A percentile compares a stretch with the other conserved stretches of the same genome.
These are phyloP conservation scores for Panicum miliaceum DNA, from an alignment of 176 grass and related monocot species.

Conservation along the genomic window DNA sequence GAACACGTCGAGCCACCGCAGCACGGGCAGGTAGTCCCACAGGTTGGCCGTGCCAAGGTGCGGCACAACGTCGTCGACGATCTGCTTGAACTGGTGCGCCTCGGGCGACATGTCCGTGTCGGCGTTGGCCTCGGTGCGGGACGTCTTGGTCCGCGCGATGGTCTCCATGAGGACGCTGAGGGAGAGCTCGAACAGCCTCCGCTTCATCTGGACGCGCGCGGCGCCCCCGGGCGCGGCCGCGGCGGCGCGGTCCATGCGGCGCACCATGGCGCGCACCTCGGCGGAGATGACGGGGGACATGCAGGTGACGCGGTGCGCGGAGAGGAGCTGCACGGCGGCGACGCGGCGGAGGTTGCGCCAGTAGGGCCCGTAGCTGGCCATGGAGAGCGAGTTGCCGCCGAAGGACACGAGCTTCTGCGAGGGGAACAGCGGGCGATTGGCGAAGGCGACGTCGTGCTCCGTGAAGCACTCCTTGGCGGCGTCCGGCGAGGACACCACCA, in stretches of 20 bases:
- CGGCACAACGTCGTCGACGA: constrained; percentile 39
- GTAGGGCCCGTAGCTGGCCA: constrained; percentile 16
- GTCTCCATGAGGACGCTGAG: constrained; percentile 54
- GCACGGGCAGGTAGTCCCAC: constrained; percentile 50
- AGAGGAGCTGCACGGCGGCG: constrained; percentile 51
- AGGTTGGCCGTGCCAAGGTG: constrained; percentile 21
- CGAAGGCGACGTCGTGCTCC: constrained; percentile 13
- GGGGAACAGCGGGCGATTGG: not conserved
- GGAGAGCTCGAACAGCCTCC: constrained; percentile 46
- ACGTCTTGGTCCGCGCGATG: constrained; percentile 39
- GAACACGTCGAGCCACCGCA: constrained; percentile 47
- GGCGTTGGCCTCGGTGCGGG: constrained; percentile 19
- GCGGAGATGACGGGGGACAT: constrained; percentile 3
- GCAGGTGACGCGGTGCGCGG: constrained; percentile 28
- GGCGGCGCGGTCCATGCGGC: constrained; percentile 26
- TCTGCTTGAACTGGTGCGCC: constrained; percentile 27
- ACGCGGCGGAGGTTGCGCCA: constrained; percentile 58
- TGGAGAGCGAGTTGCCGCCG: not conserved
- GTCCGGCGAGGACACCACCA: constrained; percentile 13
- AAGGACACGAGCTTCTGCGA: not conserved
- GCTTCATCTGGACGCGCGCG: constrained; percentile 43
- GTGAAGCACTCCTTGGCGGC: constrained; percentile 29
- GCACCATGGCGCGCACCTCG: constrained; percentile 36
- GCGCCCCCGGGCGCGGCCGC: not conserved
- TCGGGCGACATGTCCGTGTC: constrained; percentile 42